Base-by-base conservation (phyloP, 148 eudicot genomes). In the Pharnaceum exiguum region DNA sequence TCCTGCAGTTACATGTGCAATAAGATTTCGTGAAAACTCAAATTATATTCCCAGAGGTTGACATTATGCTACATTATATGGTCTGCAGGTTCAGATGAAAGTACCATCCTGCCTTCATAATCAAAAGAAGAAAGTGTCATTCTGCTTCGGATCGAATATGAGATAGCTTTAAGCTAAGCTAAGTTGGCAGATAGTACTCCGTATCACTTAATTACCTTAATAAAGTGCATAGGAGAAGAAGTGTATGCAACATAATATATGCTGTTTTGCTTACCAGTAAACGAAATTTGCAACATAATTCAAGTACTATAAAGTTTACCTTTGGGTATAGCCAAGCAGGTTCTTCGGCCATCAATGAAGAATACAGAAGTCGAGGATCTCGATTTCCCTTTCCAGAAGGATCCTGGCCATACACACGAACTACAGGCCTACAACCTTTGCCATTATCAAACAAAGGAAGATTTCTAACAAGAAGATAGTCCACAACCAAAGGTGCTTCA, bases 391-490 rank as follows among this genome's bases (percentile, higher is more conserved):
- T 62, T 32, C 55, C 65, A 10, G 69, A 62, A 50, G 79, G 64
- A 43, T 79, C 85, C 25, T 59, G 83, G 10, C 88, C 88, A 63
- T 77, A 82, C 2, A 85, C 64, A 26, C 81, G 75, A 46, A 85
- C 46, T 10, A 85, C 70, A 22, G 83, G 90, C 61, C 86, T 63
- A 46, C 90, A 84, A 10, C 86, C 86, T 56, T 65, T 75, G 4
- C 75, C 81, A 11, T 65, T 69, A 63, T 73, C 75, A 57, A 75
- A 66, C 38, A 75, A 26, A n/a, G 93, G 93, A 39, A 82, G 73
- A 16, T 68, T 65, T 35, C 74, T 63, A 3, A 86, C 55, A 46
- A 86, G 40, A 22, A 86, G 55, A 51, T 77, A 73, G 26, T 82
- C 83, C 26, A 82, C 37, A 50, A 78, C 60, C 15, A 79, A 38